Conservation (phyloP, 768 basidiomycete genomes). For the Imleria badia region DNA sequence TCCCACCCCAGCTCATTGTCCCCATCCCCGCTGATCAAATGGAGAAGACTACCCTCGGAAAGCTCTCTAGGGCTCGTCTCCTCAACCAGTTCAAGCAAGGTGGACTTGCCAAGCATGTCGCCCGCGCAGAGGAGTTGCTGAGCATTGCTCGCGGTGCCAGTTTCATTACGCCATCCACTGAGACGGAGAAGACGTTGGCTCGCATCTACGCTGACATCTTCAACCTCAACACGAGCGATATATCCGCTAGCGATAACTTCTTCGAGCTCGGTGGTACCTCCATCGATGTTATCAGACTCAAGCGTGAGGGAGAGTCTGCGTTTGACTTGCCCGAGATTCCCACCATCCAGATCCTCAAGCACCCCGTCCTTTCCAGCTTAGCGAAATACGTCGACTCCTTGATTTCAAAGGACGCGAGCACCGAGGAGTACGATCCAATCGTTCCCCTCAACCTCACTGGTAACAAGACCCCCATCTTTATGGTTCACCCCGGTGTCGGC, state of each 20-base stretch:
- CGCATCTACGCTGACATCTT: conserved; percentile 35
- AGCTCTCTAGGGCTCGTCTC: conserved; percentile 42
- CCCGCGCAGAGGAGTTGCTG: conserved; percentile 27
- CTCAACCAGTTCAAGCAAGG: conserved; percentile 37
- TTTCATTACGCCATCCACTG: conserved; percentile 21
- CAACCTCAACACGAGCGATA: conserved; percentile 18
- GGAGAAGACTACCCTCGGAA: conserved; percentile 46
- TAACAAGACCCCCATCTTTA: conserved; percentile 42
- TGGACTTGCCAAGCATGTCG: conserved; percentile 30
- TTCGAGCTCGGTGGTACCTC: conserved; percentile 46
- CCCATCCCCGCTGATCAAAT: conserved; percentile 39
- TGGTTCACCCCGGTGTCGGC: conserved; percentile 45
- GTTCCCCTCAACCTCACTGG: conserved; percentile 41
- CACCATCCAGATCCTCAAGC: conserved; percentile 41
- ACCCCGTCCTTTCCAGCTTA: conserved; percentile 30
- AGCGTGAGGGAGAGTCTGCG: conserved; percentile 27
- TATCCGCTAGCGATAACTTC: conserved; percentile 35
- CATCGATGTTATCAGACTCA: conserved; percentile 36
- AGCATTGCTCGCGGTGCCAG: conserved; percentile 21
- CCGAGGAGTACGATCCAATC: conserved; percentile 40
- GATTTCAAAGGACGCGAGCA: conserved; percentile 15
- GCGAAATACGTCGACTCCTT: conserved; percentile 33
- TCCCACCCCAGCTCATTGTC: conserved; percentile 38
- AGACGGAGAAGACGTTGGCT: conserved; percentile 31
- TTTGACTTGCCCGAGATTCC: conserved; percentile 35